phyloP scores from a whole-genome alignment of 1,284 basidiomycete species.

The Phylloporus sp. region DNA sequence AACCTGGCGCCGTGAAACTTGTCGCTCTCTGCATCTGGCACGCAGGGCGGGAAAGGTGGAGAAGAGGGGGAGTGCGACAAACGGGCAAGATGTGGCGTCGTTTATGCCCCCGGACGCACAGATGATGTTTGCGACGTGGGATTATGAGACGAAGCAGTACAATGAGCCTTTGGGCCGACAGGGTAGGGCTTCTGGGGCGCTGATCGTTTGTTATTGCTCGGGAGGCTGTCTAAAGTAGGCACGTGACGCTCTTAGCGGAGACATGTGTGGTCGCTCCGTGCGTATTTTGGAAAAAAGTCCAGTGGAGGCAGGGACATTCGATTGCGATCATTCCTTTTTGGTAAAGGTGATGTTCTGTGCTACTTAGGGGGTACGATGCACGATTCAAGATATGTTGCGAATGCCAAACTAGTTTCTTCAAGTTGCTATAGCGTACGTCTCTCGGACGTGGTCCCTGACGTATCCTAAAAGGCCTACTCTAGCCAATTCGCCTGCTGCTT shows the following conservation, averaged over 20 bases:
- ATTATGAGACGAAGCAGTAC: slow-evolving; percentile 69
- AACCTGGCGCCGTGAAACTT: slow-evolving; percentile 19
- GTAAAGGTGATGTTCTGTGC: too few relatives aligned
- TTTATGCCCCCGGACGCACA: slow-evolving; percentile 63
- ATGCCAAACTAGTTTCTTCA: too few relatives aligned
- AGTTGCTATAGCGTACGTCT: too few relatives aligned
- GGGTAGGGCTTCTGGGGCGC: slow-evolving; percentile 18
- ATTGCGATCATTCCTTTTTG: too few relatives aligned
- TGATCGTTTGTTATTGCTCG: slow-evolving; percentile 26
- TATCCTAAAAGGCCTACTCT: too few relatives aligned
- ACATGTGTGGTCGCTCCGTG: neutral
- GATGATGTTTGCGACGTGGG: slow-evolving; percentile 77
- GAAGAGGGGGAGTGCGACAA: slow-evolving; percentile 20
- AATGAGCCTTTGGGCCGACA: slow-evolving; percentile 49
- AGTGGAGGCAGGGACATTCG: too few relatives aligned
- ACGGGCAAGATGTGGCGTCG: slow-evolving; percentile 9
- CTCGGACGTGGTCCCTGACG: too few relatives aligned
- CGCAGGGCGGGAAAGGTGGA: slow-evolving; percentile 23
- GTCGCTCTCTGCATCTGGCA: neutral
- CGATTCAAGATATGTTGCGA: too few relatives aligned
- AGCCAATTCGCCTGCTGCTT: too few relatives aligned
- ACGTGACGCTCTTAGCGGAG: slow-evolving; percentile 7
- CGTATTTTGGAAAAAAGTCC: too few relatives aligned
- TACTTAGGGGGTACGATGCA: too few relatives aligned
- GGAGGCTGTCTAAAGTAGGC: slow-evolving; percentile 29